A percentile compares a stretch with the other conserved stretches of the same genome.
Conservation (phyloP, 208 protist species). For the Herpetomonas samuelpessoai region DNA sequence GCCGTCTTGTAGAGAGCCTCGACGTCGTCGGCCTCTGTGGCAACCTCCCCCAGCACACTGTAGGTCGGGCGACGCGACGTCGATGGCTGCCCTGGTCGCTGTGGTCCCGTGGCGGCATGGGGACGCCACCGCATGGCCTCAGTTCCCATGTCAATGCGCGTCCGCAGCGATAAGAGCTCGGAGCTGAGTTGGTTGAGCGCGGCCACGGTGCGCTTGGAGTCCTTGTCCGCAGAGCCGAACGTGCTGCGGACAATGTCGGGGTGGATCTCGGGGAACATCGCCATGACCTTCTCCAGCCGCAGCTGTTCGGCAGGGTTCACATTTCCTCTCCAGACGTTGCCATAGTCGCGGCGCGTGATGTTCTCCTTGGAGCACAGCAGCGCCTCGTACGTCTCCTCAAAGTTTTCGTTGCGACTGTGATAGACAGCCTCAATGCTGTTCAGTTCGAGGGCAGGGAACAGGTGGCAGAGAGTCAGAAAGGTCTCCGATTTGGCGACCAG, state of each 20-base stretch:
- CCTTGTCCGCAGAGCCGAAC: conserved; percentile 29
- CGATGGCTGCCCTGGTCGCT: background rate
- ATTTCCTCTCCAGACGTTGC: conserved; percentile 26
- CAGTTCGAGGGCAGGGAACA: conserved; percentile 61
- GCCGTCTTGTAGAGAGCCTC: conserved; percentile 28
- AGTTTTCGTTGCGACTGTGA: conserved; percentile 29
- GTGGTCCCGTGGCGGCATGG: background rate
- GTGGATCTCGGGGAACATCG: conserved; percentile 52
- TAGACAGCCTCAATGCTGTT: conserved; percentile 52
- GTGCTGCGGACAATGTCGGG: conserved; percentile 43
- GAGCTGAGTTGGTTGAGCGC: conserved; percentile 52
- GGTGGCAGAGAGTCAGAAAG: conserved; percentile 60
- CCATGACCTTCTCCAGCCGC: conserved; percentile 37
- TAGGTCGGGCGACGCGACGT: background rate
- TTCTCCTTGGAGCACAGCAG: conserved; percentile 58
- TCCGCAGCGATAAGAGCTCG: conserved; percentile 35
- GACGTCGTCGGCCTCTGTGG: conserved; percentile 19
- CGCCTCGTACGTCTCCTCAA: conserved; percentile 51
- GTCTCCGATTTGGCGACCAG: conserved; percentile 27
- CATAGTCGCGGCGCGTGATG: conserved; percentile 31
- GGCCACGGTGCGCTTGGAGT: conserved; percentile 29
- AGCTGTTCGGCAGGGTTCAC: conserved; percentile 43
- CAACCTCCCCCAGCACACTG: background rate
- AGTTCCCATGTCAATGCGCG: conserved; percentile 12
- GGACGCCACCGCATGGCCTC: conserved; percentile 16